These are phyloP conservation scores for Kodamaea derodonti DNA, from an alignment of 1,139 yeast genomes.

Conservation along the genomic window DNA sequence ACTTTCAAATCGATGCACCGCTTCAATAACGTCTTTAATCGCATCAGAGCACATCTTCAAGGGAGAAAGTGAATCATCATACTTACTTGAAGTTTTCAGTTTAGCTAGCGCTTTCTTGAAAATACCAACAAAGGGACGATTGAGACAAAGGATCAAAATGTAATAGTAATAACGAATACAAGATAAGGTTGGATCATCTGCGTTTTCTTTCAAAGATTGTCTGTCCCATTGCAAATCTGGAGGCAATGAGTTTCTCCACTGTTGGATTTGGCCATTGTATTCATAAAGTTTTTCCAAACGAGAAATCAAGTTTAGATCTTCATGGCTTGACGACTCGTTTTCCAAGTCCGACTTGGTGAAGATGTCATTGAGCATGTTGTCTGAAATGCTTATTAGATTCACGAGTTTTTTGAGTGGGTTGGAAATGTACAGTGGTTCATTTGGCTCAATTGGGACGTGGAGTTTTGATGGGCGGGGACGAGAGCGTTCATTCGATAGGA, in stretches of 20 bases:
- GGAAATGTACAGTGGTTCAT: conserved; percentile 36
- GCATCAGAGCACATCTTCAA: conserved; percentile 33
- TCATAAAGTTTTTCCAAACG: conserved; percentile 38
- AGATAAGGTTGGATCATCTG: conserved; percentile 48
- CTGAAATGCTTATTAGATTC: conserved; percentile 50
- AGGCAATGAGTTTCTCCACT: conserved; percentile 49
- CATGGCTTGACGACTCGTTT: conserved; percentile 13
- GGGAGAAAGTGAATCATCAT: conserved; percentile 10
- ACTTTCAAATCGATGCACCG: conserved; percentile 32
- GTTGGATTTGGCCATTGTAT: conserved; percentile 46
- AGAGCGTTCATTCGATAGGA: conserved; percentile 2
- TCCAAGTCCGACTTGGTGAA: conserved; percentile 34
- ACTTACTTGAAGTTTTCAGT: conserved; percentile 2
- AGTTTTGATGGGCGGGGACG: conserved; percentile 10
- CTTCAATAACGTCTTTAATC: conserved; percentile 40
- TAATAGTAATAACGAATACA: conserved; percentile 58
- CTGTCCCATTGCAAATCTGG: conserved; percentile 50
- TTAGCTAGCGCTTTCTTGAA: conserved; percentile 7
- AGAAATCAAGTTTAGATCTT: conserved; percentile 29
- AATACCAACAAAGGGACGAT: conserved; percentile 52
- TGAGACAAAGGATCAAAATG: conserved; percentile 51
- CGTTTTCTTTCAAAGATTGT: conserved; percentile 36
- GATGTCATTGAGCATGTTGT: conserved; percentile 51
- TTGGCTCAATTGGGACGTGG: conserved; percentile 4
- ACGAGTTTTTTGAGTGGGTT: conserved; percentile 45